A percentile compares a stretch with the other conserved stretches of the same genome.
Conservation (phyloP, 164 flowering plant genomes). For the Dillenia suffruticosa region DNA sequence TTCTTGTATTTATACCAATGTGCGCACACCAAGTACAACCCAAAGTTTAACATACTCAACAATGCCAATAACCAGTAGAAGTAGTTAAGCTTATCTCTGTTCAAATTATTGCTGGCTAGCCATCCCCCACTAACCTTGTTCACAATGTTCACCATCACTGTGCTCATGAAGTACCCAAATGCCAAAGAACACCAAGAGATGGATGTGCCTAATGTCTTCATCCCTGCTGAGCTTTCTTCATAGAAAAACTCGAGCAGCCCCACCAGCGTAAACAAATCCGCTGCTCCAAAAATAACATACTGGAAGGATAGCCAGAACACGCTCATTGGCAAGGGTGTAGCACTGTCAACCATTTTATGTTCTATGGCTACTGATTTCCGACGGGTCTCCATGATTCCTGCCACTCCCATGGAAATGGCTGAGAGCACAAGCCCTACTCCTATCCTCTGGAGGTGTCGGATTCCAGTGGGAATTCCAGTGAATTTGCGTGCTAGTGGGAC, state of each 20-base stretch:
- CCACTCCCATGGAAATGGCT: conserved; percentile 54
- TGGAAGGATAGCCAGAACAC: conserved; percentile 68
- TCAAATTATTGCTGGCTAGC: conserved; percentile 56
- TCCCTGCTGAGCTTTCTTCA: conserved; percentile 56
- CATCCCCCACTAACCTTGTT: conserved; percentile 69
- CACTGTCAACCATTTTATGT: conserved; percentile 47
- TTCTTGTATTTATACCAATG: conserved; percentile 67
- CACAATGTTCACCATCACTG: conserved; percentile 60
- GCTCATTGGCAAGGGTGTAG: conserved; percentile 46
- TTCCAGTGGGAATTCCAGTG: conserved; percentile 64
- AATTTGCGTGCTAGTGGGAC: conserved; percentile 54
- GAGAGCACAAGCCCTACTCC: conserved; percentile 63
- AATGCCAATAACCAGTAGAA: conserved; percentile 66
- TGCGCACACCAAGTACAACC: conserved; percentile 49
- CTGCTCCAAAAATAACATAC: conserved; percentile 58
- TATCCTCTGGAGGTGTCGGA: conserved; percentile 55
- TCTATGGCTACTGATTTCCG: conserved; percentile 45
- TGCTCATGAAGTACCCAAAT: conserved; percentile 59
- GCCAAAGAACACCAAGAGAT: conserved; percentile 62
- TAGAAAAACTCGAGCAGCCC: conserved; percentile 74
- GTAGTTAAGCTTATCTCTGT: conserved; percentile 55
- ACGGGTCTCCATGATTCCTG: conserved; percentile 46
- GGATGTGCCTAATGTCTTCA: conserved; percentile 60
- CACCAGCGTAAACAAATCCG: conserved; percentile 65
- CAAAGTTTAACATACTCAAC: conserved; percentile 52